Conservation (phyloP, 352 stramenopile species). For the Lagenidium giganteum region DNA sequence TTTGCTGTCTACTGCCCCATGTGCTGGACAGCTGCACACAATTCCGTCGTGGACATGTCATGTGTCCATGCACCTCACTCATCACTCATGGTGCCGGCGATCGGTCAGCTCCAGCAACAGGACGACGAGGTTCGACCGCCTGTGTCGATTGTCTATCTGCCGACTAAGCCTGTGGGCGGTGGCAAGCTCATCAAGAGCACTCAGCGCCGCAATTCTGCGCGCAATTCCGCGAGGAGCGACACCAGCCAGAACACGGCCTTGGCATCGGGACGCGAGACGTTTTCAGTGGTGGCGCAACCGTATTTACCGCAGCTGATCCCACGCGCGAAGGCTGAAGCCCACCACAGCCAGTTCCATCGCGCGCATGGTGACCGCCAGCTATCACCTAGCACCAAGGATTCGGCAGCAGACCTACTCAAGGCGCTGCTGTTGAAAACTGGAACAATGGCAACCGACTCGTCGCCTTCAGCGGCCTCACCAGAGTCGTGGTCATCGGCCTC, state of each 20-base stretch:
- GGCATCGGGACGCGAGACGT: constrained; percentile 13
- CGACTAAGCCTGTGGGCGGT: constrained; percentile 28
- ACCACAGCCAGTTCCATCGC: no score
- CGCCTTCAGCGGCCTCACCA: constrained; percentile 2
- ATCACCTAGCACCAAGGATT: constrained; percentile 6
- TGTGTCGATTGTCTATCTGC: constrained; percentile 52
- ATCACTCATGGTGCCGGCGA: constrained; percentile 19
- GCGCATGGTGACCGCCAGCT: background rate
- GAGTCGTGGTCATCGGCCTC: background rate
- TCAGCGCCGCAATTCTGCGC: constrained; percentile 16
- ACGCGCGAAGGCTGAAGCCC: background rate
- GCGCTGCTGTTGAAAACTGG: constrained; percentile 21
- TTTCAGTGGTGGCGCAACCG: constrained; percentile 7
- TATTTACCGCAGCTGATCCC: background rate
- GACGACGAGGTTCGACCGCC: constrained; percentile 12
- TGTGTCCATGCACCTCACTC: constrained; percentile 2
- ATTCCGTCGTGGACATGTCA: constrained; percentile 35
- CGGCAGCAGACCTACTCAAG: constrained; percentile 22
- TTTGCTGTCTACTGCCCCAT: constrained; percentile 48
- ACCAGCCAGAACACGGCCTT: constrained; percentile 1
- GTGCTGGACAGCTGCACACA: constrained; percentile 49
- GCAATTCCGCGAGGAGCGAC: background rate
- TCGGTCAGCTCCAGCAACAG: constrained; percentile 21
- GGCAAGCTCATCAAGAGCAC: constrained; percentile 24
- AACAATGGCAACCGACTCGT: constrained; percentile 7